phyloP scores from a whole-genome alignment of 2,329 filamentous ascomycete species.

The Phaeophleospora eucalypticola region DNA sequence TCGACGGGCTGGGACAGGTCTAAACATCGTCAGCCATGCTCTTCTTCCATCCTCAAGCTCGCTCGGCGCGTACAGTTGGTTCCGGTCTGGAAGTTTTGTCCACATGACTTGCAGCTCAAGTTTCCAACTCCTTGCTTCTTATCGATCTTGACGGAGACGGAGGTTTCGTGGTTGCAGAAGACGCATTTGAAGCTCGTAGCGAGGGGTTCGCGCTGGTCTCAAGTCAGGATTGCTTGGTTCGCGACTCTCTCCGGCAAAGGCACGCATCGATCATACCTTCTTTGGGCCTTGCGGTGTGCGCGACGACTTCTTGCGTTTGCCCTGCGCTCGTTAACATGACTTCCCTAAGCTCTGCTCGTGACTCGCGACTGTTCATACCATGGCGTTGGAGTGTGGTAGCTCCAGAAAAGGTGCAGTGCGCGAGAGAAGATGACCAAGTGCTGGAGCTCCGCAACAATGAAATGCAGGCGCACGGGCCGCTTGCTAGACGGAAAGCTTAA shows the following conservation, averaged over 20 bases:
- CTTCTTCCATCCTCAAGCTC: background rate
- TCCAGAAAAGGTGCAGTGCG: too few species aligned
- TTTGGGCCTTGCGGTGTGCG: constrained; percentile 72
- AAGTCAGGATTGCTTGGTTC: background rate
- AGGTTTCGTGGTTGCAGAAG: constrained; percentile 97
- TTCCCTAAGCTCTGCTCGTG: background rate
- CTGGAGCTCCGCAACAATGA: too few species aligned
- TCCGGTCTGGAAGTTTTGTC: constrained; percentile 85
- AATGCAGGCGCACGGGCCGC: background rate
- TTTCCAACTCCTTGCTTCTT: constrained; percentile 86
- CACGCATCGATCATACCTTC: constrained; percentile 55
- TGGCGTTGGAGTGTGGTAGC: too few species aligned
- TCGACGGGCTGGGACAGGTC: constrained; percentile 88
- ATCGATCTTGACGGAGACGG: constrained; percentile 84
- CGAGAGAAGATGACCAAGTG: too few species aligned
- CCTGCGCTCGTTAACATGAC: constrained; percentile 42
- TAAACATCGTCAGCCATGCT: constrained; percentile 36
- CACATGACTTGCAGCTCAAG: constrained; percentile 87
- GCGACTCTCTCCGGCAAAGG: background rate
- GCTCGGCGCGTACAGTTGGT: constrained; percentile 86
- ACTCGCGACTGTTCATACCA: constrained; percentile 6
- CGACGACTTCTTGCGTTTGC: constrained; percentile 86
- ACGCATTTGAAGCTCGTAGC: constrained; percentile 89
- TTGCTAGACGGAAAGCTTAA: background rate
- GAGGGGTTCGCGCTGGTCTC: constrained; percentile 56